Evolutionary conservation across 164 flowering plant species (phyloP).

Genomic region (Stephania japonica): DNA sequence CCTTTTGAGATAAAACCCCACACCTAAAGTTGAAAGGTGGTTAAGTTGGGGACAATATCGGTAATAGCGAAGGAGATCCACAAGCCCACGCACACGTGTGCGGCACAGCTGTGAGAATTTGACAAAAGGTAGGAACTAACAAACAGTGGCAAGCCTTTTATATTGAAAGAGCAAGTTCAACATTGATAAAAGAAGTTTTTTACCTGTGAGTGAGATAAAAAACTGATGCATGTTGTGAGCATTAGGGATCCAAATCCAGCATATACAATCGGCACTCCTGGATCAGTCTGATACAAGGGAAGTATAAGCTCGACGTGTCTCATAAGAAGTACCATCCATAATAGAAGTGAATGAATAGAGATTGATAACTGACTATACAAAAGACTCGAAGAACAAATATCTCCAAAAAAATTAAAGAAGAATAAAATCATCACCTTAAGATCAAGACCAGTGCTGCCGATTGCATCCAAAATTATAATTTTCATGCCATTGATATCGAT

Average conservation of each 20-base stretch:
- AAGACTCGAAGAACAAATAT: not conserved
- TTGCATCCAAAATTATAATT: slow-evolving; percentile 76
- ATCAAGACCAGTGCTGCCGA: slow-evolving; percentile 85
- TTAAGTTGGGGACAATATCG: no score
- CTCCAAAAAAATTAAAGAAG: not conserved
- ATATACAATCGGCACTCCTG: slow-evolving; percentile 91
- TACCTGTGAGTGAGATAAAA: slow-evolving; percentile 88
- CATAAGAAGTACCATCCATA: slow-evolving; percentile 5
- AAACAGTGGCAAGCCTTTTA: not conserved
- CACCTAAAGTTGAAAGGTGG: no score
- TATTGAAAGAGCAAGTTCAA: not conserved
- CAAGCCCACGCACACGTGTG: no score
- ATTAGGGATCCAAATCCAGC: slow-evolving; percentile 94
- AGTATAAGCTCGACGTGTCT: not conserved
- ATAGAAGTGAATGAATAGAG: no score
- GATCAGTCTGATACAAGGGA: slow-evolving; percentile 65
- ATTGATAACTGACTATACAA: not conserved
- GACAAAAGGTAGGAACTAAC: not conserved
- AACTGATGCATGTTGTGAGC: slow-evolving; percentile 96
- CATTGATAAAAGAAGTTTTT: not conserved
- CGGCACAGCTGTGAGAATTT: no score
- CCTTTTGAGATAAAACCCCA: no score
- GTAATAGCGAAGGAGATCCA: no score
- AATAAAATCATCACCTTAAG: slow-evolving; percentile 53
- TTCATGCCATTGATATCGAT: slow-evolving; percentile 71